A percentile compares a stretch with the other conserved stretches of the same genome.
Conservation (phyloP, 495 filamentous ascomycete genomes). For the Xylaria palmicola region DNA sequence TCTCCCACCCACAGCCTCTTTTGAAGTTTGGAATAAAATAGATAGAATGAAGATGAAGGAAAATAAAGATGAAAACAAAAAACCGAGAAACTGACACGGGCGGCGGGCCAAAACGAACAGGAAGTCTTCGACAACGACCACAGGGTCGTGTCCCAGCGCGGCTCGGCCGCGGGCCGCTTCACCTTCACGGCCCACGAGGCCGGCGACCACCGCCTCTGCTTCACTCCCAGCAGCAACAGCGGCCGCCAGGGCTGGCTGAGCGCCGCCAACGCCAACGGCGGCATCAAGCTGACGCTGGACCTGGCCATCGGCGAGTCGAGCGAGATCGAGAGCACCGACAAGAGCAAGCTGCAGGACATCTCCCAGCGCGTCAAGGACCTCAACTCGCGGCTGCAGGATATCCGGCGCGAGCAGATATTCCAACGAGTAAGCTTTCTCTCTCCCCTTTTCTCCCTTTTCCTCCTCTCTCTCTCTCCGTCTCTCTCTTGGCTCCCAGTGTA, state of each 20-base stretch:
- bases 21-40: too few species aligned
- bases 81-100: too few species aligned
- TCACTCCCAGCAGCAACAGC: constrained; percentile 69
- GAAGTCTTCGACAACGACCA: constrained; percentile 99
- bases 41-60: too few species aligned
- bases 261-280: constrained; percentile 60
- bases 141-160: constrained; percentile 85
- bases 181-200: constrained; percentile 94
- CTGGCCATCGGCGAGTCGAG: constrained; percentile 94
- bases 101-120: too few species aligned
- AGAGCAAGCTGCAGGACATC: constrained; percentile 89
- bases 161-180: constrained; percentile 75
- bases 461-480: neutral
- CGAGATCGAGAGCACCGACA: constrained; percentile 90
- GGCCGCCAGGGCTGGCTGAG: constrained; percentile 68
- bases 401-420: constrained; percentile 91
- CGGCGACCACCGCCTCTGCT: constrained; percentile 93
- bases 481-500: too few species aligned
- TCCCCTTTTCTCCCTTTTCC: neutral
- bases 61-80: too few species aligned
- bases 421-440: constrained; percentile 68
- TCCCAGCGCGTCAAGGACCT: constrained; percentile 86
- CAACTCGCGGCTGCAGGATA: constrained; percentile 84
- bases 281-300: constrained; percentile 81
- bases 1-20: too few species aligned